A percentile compares a stretch with the other conserved stretches of the same genome.
These are phyloP conservation scores for Suhomyces tanzawaensis DNA, from an alignment of 805 yeast genomes.

Conservation along the genomic window DNA sequence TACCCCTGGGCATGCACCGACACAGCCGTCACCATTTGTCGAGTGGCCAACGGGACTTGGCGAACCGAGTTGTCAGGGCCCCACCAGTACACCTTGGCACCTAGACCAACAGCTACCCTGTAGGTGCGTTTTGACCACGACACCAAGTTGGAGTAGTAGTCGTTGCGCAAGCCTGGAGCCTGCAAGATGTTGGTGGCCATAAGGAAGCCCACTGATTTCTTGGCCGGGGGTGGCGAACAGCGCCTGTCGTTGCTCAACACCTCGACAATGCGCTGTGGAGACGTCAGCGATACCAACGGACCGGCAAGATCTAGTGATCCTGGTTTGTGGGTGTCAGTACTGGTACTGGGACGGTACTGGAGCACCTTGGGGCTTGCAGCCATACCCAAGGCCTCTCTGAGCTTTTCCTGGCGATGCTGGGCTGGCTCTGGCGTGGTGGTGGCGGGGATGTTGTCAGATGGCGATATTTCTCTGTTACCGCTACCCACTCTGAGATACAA, in stretches of 20 bases:
- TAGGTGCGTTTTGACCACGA: conserved; percentile 61
- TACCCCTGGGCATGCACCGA: conserved; percentile 50
- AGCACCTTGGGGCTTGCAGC: conserved; percentile 41
- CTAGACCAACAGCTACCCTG: conserved; percentile 66
- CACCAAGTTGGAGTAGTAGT: conserved; percentile 72
- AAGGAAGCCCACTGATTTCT: conserved; percentile 6
- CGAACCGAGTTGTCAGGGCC: conserved; percentile 43
- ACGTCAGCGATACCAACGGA: conserved; percentile 12
- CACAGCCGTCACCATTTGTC: conserved; percentile 53
- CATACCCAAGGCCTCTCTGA: conserved; percentile 51
- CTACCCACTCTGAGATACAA: conserved; percentile 6
- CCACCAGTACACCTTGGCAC: conserved; percentile 61
- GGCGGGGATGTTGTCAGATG: neutral
- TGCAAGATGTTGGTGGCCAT: conserved; percentile 17
- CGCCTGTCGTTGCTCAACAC: conserved; percentile 8
- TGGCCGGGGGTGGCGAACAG: neutral
- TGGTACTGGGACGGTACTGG: conserved; percentile 19
- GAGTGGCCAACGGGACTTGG: conserved; percentile 42
- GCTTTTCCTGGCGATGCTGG: neutral
- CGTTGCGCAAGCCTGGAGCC: conserved; percentile 72
- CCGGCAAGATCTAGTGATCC: conserved; percentile 15
- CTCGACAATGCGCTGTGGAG: conserved; percentile 11
- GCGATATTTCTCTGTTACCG: neutral
- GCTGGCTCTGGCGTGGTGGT: too few relatives aligned
- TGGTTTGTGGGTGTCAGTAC: conserved; percentile 1